A percentile compares a stretch with the other conserved stretches of the same genome.
These are phyloP conservation scores for Chytriomyces sp. DNA, from an alignment of 192 early-diverging fungal species.

Conservation along the genomic window DNA sequence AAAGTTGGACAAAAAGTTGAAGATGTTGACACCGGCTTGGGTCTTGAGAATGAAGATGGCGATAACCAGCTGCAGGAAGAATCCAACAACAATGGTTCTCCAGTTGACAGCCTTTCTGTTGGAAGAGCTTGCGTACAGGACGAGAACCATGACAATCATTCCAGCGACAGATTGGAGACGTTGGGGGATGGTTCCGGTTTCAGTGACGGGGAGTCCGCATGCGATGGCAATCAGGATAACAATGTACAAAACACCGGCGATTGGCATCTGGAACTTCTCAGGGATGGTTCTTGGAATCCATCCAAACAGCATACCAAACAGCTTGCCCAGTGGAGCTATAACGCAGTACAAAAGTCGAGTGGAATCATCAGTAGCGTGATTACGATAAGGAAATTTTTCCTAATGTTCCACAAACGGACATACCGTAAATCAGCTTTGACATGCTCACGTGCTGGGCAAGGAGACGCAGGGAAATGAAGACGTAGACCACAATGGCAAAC, in stretches of 20 bases:
- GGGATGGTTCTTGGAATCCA: constrained; percentile 43
- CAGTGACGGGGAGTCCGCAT: constrained; percentile 50
- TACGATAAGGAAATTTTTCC: not conserved
- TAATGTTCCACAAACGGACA: not conserved
- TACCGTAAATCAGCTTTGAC: constrained; percentile 44
- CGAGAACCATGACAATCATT: constrained; percentile 59
- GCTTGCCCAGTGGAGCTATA: constrained; percentile 38
- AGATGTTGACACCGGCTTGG: constrained; percentile 71
- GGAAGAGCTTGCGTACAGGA: constrained; percentile 60
- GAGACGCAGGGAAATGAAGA: constrained; percentile 50
- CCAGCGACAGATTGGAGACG: constrained; percentile 82
- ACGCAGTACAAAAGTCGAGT: not conserved
- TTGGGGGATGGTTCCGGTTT: constrained; percentile 63
- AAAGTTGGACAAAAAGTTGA: constrained; percentile 68
- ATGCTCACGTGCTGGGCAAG: constrained; percentile 55
- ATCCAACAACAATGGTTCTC: constrained; percentile 73
- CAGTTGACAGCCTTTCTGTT: constrained; percentile 72
- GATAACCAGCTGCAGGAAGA: constrained; percentile 77
- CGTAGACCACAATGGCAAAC: constrained; percentile 45
- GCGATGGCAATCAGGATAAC: constrained; percentile 63
- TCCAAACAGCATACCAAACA: constrained; percentile 41
- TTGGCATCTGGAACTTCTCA: constrained; percentile 40
- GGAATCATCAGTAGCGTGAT: not conserved
- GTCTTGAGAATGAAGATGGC: constrained; percentile 81
- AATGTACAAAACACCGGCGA: constrained; percentile 58